Percentiles rank a stretch among this genome's conserved stretches.
These are phyloP conservation scores for Juglanconis juglandina DNA, from an alignment of 2,329 filamentous ascomycete genomes.

Conservation along the genomic window DNA sequence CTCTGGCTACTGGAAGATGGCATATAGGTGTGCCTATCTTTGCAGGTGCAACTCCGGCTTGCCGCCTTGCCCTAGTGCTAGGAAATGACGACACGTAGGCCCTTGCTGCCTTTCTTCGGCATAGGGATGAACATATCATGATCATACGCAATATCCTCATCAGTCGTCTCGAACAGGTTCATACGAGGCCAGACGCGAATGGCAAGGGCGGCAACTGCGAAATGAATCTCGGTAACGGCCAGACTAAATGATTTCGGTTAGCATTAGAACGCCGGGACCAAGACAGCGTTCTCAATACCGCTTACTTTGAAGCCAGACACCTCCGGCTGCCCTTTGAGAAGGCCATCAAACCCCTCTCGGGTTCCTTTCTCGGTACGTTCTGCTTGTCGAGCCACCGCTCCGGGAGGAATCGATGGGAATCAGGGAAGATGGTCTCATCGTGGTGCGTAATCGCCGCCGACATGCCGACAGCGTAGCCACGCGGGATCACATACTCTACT, in stretches of 20 bases:
- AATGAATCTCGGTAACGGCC: slow-evolving; percentile 18
- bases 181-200: slow-evolving; percentile 17
- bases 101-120: slow-evolving; percentile 19
- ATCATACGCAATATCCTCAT: slow-evolving; percentile 20
- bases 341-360: slow-evolving; percentile 19
- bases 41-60: no score
- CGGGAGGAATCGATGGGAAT: slow-evolving; percentile 21
- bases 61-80: neutral
- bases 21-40: no score
- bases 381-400: slow-evolving; percentile 24
- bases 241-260: slow-evolving; percentile 4
- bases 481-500: slow-evolving; percentile 20
- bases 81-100: slow-evolving; percentile 6
- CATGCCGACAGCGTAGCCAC: slow-evolving; percentile 23
- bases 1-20: no score
- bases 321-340: slow-evolving; percentile 24
- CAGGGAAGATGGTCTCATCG: slow-evolving; percentile 21
- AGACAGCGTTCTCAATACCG: neutral
- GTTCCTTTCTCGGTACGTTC: slow-evolving; percentile 5
- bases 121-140: slow-evolving; percentile 20
- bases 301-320: slow-evolving; percentile 26
- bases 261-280: neutral
- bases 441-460: slow-evolving; percentile 18
- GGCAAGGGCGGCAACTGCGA: slow-evolving; percentile 18
- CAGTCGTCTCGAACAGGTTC: slow-evolving; percentile 17